Evolutionary conservation across 768 basidiomycete species (phyloP).

Genomic region (Hortiboletus flavorubellus): DNA sequence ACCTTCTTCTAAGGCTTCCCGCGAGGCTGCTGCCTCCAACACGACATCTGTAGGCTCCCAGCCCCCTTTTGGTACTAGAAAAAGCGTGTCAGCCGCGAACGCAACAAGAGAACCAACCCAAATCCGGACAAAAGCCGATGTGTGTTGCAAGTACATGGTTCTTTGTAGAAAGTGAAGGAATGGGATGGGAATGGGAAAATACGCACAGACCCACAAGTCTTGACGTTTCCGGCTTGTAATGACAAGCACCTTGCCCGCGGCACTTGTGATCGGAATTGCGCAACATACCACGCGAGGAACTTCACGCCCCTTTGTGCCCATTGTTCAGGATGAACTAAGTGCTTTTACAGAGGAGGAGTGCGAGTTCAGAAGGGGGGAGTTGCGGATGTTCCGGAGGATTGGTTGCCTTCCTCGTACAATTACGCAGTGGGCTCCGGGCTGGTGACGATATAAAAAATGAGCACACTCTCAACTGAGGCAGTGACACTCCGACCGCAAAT

Average conservation of each 20-base stretch:
- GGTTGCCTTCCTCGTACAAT: neutral
- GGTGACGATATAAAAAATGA: conserved; percentile 10
- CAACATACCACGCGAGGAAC: conserved; percentile 87
- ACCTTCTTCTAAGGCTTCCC: conserved; percentile 97
- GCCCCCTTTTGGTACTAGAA: conserved; percentile 86
- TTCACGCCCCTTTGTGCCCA: conserved; percentile 70
- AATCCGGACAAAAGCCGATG: neutral
- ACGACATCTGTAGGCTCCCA: conserved; percentile 80
- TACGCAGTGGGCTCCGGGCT: neutral
- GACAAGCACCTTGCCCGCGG: conserved; percentile 74
- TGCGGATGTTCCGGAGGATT: neutral
- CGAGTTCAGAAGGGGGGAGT: neutral
- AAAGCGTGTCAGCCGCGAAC: conserved; percentile 5
- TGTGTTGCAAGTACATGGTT: neutral
- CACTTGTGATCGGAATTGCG: conserved; percentile 77
- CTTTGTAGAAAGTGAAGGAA: neutral
- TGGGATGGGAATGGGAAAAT: conserved; percentile 8
- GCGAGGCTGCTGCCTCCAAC: conserved; percentile 83
- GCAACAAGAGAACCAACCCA: neutral
- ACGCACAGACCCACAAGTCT: conserved; percentile 88
- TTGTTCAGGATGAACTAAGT: conserved; percentile 18
- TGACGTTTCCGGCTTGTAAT: conserved; percentile 82
- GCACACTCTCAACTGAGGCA: neutral
- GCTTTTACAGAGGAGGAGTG: conserved; percentile 3
- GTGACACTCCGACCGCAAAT: conserved; percentile 9